phyloP scores from a whole-genome alignment of 768 basidiomycete species.

The Naganishia vaughanmartiniae region DNA sequence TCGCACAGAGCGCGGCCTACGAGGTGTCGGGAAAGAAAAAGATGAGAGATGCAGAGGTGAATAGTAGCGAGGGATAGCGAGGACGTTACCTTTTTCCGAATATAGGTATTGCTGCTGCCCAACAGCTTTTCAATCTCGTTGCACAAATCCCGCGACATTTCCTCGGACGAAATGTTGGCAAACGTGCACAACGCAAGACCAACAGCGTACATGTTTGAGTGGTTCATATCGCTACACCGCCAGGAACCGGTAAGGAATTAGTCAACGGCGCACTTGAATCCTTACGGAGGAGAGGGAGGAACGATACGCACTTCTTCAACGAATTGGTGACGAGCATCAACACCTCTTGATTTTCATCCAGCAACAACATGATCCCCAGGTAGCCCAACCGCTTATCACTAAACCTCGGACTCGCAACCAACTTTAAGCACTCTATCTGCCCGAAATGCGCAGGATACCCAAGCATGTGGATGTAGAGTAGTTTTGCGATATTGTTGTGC shows the following conservation, averaged over 20 bases:
- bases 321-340: constrained; percentile 96
- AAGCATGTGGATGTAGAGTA: constrained; percentile 74
- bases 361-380: constrained; percentile 91
- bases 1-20: constrained; percentile 89
- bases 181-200: constrained; percentile 96
- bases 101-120: constrained; percentile 96
- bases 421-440: constrained; percentile 65
- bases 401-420: constrained; percentile 88
- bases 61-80: background rate
- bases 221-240: constrained; percentile 86
- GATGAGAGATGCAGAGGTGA: background rate
- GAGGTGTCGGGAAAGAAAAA: background rate
- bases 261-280: no score
- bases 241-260: background rate
- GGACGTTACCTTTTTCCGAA: constrained; percentile 84
- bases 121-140: constrained; percentile 97
- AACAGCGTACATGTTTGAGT: constrained; percentile 97
- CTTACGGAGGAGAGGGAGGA: background rate
- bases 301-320: constrained; percentile 76
- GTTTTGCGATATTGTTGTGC: constrained; percentile 95
- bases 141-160: constrained; percentile 97
- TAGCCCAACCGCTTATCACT: constrained; percentile 95
- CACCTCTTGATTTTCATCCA: constrained; percentile 98
- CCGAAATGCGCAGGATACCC: constrained; percentile 98
- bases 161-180: constrained; percentile 97